A percentile compares a stretch with the other conserved stretches of the same genome.
These are phyloP conservation scores for Achaetomiella virescens DNA, from an alignment of 495 filamentous ascomycete species.

Conservation along the genomic window DNA sequence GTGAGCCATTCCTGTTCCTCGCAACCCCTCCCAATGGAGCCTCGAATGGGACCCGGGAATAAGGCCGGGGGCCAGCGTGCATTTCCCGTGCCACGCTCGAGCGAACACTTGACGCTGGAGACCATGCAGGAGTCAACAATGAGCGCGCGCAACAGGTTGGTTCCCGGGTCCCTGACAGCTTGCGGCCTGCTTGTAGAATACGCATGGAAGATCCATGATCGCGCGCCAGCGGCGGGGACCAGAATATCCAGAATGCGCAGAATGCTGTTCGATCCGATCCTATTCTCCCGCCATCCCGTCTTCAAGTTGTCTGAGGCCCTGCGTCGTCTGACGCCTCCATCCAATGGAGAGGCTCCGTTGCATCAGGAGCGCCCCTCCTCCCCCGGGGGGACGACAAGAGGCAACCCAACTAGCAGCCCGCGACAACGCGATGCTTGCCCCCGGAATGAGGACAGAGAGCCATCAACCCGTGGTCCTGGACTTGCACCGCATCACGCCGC, in stretches of 20 bases:
- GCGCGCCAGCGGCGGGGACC: not conserved
- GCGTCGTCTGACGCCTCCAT: not conserved
- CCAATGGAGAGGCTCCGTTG: not conserved
- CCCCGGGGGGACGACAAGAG: no score
- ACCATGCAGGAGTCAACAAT: not conserved
- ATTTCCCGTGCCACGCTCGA: not conserved
- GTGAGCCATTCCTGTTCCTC: constrained; percentile 8
- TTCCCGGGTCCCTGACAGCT: not conserved
- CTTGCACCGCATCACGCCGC: constrained; percentile 2
- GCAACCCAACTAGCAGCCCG: no score
- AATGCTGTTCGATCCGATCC: constrained; percentile 5
- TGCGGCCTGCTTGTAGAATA: not conserved
- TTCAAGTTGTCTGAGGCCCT: not conserved
- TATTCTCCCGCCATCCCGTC: constrained; percentile 2
- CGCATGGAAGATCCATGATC: constrained; percentile 1
- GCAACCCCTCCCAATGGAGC: not conserved
- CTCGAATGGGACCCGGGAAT: not conserved
- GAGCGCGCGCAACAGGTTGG: not conserved
- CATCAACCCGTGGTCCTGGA: constrained; percentile 4
- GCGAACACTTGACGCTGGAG: not conserved
- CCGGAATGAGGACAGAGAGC: no score
- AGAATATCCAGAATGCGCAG: constrained; percentile 7
- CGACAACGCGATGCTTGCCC: no score
- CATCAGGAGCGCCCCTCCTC: no score
- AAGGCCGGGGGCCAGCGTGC: not conserved